Percentiles rank a stretch among this genome's conserved stretches.
These are phyloP conservation scores for Pilasporangium apinafurcum DNA, from an alignment of 352 stramenopile genomes.

Conservation along the genomic window DNA sequence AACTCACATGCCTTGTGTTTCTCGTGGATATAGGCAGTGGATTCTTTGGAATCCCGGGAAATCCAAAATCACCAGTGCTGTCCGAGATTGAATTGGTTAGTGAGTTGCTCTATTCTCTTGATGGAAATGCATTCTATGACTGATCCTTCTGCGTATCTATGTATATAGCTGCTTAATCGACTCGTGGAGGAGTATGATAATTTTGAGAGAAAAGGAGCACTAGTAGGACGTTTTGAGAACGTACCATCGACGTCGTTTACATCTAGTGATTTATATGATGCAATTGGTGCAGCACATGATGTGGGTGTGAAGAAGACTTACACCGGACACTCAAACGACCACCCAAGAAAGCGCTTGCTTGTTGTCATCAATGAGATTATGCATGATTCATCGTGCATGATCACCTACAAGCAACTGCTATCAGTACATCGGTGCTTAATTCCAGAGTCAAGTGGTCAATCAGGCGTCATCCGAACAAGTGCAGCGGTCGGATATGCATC, in stretches of 20 bases:
- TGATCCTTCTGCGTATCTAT: neutral
- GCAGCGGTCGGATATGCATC: constrained; percentile 72
- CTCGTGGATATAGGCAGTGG: constrained; percentile 18
- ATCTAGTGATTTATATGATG: constrained; percentile 70
- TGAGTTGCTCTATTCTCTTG: neutral
- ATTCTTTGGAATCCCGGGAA: constrained; percentile 39
- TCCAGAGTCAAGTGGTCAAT: constrained; percentile 26
- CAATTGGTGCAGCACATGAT: constrained; percentile 58
- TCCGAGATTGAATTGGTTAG: constrained; percentile 47
- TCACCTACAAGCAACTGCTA: constrained; percentile 57
- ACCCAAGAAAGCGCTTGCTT: constrained; percentile 32
- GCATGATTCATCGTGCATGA: constrained; percentile 37
- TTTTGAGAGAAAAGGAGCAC: constrained; percentile 32
- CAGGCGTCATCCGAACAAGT: constrained; percentile 43
- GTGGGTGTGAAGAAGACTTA: no score
- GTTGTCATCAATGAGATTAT: constrained; percentile 64
- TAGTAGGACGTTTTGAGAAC: constrained; percentile 31
- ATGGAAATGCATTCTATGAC: neutral
- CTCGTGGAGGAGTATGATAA: constrained; percentile 54
- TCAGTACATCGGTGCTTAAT: constrained; percentile 52
- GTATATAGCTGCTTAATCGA: constrained; percentile 26
- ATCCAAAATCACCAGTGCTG: constrained; percentile 54
- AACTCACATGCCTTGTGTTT: no score
- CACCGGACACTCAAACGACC: no score
- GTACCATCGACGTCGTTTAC: constrained; percentile 29